Percentiles rank a stretch among this genome's conserved stretches.
These are phyloP conservation scores for Clonostachys sp. DNA, from an alignment of 2,329 filamentous ascomycete species.

Conservation along the genomic window DNA sequence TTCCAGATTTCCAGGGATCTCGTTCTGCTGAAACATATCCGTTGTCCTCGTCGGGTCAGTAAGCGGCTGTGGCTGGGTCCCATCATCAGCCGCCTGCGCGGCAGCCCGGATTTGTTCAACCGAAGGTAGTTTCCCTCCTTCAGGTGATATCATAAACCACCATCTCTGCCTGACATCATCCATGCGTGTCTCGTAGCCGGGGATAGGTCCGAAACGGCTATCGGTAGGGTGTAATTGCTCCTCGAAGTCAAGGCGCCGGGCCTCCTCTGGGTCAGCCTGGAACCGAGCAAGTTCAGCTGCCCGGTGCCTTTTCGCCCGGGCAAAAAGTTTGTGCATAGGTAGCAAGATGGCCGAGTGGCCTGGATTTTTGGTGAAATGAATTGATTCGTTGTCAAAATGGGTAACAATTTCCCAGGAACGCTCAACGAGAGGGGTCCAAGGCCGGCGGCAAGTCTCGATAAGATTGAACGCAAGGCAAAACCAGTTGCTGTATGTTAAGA, in stretches of 20 bases:
- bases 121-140: too few species aligned
- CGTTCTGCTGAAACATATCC: neutral
- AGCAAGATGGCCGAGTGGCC: constrained; percentile 45
- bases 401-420: constrained; percentile 43
- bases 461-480: constrained; percentile 44
- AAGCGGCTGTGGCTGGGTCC: neutral
- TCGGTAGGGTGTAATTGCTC: constrained; percentile 38
- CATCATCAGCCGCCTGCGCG: too few species aligned
- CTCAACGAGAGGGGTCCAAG: constrained; percentile 44
- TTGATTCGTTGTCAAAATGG: constrained; percentile 28
- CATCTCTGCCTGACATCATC: constrained; percentile 43
- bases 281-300: constrained; percentile 45
- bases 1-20: constrained; percentile 9
- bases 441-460: constrained; percentile 37
- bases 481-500: constrained; percentile 47
- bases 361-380: constrained; percentile 37
- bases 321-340: constrained; percentile 48
- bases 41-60: neutral
- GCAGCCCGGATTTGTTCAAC: too few species aligned
- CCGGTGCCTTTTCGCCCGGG: constrained; percentile 46
- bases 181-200: constrained; percentile 38
- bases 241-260: constrained; percentile 40
- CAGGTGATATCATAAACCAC: constrained; percentile 40
- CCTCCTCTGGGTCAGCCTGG: constrained; percentile 40
- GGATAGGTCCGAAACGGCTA: constrained; percentile 40